Base-by-base conservation (phyloP, 192 early-diverging fungal genomes). In the Coemansia sp. region DNA sequence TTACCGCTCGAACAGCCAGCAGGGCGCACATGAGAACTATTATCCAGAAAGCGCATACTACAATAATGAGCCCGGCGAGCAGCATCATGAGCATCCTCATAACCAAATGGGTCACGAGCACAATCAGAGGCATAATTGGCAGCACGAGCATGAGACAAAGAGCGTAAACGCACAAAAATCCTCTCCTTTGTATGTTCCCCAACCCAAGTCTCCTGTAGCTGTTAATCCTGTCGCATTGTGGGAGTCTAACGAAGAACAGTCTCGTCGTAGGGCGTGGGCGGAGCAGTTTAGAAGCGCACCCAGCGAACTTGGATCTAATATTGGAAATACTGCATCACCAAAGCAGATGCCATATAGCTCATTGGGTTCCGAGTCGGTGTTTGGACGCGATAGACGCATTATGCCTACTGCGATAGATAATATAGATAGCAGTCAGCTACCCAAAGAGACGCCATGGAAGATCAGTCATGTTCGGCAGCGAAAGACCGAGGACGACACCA, bases 211-310 rank as follows among this genome's bases (percentile, higher is more conserved):
- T 44, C 80, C 80, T 16, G 68, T 77, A 41, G 49, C 78, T 19
- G 81, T 84, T 63, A 84, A 84, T 52, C 81, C 81, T n/a, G 81
- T 79, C 9, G 81, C 81, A 18, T 65, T 84, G 13, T 84, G 81
- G 81, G 81, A 84, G 47, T 84, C 81, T 9, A 65, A 59, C 43
- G 70, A 79, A 63, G 76, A 84, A 47, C 81, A 84, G 63, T 71
- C 68, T 7, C 73, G 65, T 10, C 76, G 81, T 19, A 40, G 80
- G 39, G 80, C 75, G 11, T 83, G 80, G 80, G 80, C 75, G 0
- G 71, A 83, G 63, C 80, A 69, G 6, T 61, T 77, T 4, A 45
- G 50, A 9, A 38, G 18, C 12, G 44, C 11, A 26, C 11, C 52
- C 6, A 54, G 26, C 19, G 26, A 26, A 0, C 26, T 11, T 54